These are phyloP conservation scores for Solanum corneliomulleri DNA, from an alignment of 257 asterid species.

Conservation along the genomic window DNA sequence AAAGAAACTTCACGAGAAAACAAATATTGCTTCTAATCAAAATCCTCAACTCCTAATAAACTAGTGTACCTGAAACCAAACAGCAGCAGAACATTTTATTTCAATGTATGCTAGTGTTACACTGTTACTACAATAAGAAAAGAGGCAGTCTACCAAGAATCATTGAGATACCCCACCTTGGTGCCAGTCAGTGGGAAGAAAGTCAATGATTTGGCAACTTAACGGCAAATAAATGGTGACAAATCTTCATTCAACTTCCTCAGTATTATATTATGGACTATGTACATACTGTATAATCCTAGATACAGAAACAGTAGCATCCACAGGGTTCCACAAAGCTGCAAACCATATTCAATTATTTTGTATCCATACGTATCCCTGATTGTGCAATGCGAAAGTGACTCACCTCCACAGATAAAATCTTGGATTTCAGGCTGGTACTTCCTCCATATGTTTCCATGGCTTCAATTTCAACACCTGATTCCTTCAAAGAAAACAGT, in stretches of 20 bases:
- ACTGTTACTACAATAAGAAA: background rate
- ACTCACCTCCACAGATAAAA: conserved; percentile 56
- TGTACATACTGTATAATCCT: background rate
- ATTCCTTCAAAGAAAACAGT: conserved; percentile 65
- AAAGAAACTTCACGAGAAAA: background rate
- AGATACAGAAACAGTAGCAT: background rate
- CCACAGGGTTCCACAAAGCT: background rate
- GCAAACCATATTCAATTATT: background rate
- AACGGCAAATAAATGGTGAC: background rate
- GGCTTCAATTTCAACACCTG: conserved; percentile 71
- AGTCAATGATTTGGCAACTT: background rate
- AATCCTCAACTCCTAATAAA: background rate
- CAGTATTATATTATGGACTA: background rate
- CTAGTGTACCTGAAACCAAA: background rate
- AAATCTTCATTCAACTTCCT: background rate
- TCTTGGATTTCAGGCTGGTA: conserved; percentile 59
- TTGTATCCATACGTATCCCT: background rate
- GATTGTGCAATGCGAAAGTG: background rate
- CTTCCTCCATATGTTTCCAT: conserved; percentile 58
- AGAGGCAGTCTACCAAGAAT: background rate
- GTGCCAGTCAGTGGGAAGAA: background rate
- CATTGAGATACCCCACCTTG: background rate
- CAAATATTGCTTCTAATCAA: background rate
- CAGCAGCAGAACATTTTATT: background rate
- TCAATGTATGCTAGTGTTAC: background rate